A percentile compares a stretch with the other conserved stretches of the same genome.
Conservation (phyloP, 2,329 filamentous ascomycete species). For the Curvularia sp. region DNA sequence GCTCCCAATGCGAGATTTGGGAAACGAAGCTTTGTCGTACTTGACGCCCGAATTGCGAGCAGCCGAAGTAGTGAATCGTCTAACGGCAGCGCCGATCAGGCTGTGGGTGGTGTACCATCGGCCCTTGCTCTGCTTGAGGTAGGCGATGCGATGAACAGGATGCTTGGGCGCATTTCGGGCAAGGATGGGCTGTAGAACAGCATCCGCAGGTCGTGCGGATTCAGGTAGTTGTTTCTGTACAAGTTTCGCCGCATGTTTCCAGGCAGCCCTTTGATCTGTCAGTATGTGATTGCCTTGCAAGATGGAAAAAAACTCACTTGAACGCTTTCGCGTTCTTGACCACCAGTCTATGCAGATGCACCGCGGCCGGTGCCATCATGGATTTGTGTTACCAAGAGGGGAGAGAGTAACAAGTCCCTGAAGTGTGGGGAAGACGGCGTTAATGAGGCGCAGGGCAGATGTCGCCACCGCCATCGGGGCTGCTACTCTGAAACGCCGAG, state of each 20-base stretch:
- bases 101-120: constrained; percentile 68
- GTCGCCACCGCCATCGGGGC: constrained; percentile 19
- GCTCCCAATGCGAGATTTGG: constrained; percentile 63
- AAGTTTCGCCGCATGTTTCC: constrained; percentile 57
- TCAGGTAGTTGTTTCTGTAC: constrained; percentile 56
- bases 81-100: constrained; percentile 54
- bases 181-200: constrained; percentile 66
- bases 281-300: constrained; percentile 12
- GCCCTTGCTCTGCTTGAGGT: constrained; percentile 69
- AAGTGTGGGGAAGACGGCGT: constrained; percentile 30
- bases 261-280: constrained; percentile 52
- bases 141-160: constrained; percentile 67
- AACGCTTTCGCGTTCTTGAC: constrained; percentile 53
- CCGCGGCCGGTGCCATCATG: constrained; percentile 51
- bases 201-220: constrained; percentile 53
- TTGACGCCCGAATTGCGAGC: constrained; percentile 50
- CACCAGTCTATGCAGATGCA: constrained; percentile 51
- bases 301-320: constrained; percentile 40
- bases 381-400: constrained; percentile 27
- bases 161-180: constrained; percentile 64
- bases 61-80: constrained; percentile 61
- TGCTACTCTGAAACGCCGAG: constrained; percentile 22
- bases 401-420: constrained; percentile 17
- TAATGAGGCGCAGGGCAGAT: constrained; percentile 34
- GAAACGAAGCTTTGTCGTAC: constrained; percentile 61